Conservation (phyloP, 208 protist genomes). For the Trypanosoma cruzi region DNA sequence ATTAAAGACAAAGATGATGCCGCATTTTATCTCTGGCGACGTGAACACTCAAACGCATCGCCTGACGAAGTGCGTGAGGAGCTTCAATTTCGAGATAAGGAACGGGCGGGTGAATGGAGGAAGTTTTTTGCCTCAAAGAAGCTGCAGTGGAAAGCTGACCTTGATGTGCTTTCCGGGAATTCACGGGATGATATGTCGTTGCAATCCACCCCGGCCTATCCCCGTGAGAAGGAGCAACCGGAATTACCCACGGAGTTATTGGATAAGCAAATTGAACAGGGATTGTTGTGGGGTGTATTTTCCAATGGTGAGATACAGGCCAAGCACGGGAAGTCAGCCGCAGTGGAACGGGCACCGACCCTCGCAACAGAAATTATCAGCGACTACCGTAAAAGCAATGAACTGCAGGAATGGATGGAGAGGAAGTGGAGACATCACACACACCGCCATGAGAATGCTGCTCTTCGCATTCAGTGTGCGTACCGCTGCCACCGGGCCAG, state of each 20-base stretch:
- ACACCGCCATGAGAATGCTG: constrained; percentile 83
- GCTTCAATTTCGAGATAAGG: constrained; percentile 30
- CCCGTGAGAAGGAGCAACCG: neutral
- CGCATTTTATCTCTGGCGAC: constrained; percentile 37
- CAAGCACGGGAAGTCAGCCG: neutral
- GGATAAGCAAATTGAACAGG: constrained; percentile 29
- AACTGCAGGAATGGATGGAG: constrained; percentile 71
- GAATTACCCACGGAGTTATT: neutral
- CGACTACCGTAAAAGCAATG: constrained; percentile 38
- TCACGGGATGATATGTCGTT: neutral
- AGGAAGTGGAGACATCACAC: constrained; percentile 64
- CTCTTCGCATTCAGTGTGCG: constrained; percentile 75
- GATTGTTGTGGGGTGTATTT: constrained; percentile 41
- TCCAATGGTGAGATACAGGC: constrained; percentile 4
- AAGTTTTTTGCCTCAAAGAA: constrained; percentile 22
- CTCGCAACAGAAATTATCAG: constrained; percentile 37
- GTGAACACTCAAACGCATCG: constrained; percentile 33
- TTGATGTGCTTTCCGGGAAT: constrained; percentile 19
- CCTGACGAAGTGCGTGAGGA: constrained; percentile 37
- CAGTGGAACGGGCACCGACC: neutral
- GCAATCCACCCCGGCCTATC: neutral
- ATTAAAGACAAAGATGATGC: constrained; percentile 16
- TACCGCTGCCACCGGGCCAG: constrained; percentile 68
- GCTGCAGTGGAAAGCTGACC: constrained; percentile 33
- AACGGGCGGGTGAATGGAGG: constrained; percentile 32